Conservation (phyloP, 108 stramenopile genomes). For the Cyclotella sp. region DNA sequence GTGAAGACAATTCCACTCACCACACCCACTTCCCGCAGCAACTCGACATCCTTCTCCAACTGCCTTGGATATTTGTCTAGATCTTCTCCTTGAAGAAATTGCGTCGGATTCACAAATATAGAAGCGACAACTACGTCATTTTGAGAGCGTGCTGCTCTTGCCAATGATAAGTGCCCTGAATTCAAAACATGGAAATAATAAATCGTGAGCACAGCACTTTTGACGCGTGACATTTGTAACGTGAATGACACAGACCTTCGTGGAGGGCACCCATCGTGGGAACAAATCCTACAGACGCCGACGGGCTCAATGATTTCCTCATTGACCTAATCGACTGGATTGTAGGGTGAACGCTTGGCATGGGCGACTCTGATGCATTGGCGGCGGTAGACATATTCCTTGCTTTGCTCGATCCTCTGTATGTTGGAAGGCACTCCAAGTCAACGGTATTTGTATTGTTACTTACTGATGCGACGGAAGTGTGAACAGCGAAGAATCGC, state of each 20-base stretch:
- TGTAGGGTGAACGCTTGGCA: conserved; percentile 39
- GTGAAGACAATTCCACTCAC: conserved; percentile 34
- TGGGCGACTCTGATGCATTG: not conserved
- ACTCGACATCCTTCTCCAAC: conserved; percentile 78
- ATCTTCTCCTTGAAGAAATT: conserved; percentile 96
- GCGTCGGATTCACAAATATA: conserved; percentile 98
- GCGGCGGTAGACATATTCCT: conserved; percentile 16
- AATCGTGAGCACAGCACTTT: not conserved
- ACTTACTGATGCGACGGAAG: too few species aligned
- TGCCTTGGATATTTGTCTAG: conserved; percentile 95
- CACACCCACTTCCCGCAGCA: conserved; percentile 74
- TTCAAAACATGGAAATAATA: not conserved
- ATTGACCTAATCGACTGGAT: conserved; percentile 46
- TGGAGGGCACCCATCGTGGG: conserved; percentile 99
- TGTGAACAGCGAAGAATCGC: too few species aligned
- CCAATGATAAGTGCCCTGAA: conserved; percentile 77
- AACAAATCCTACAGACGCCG: conserved; percentile 86
- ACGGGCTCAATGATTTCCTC: conserved; percentile 35
- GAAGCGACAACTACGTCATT: conserved; percentile 91
- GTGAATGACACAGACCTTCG: conserved; percentile 60
- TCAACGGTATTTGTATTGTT: too few species aligned
- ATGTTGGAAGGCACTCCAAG: not conserved
- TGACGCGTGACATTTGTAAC: not conserved
- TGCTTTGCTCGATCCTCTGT: not conserved
- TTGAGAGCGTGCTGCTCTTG: conserved; percentile 71